phyloP scores from a whole-genome alignment of 345 rosid species.

The Punica granatum region DNA sequence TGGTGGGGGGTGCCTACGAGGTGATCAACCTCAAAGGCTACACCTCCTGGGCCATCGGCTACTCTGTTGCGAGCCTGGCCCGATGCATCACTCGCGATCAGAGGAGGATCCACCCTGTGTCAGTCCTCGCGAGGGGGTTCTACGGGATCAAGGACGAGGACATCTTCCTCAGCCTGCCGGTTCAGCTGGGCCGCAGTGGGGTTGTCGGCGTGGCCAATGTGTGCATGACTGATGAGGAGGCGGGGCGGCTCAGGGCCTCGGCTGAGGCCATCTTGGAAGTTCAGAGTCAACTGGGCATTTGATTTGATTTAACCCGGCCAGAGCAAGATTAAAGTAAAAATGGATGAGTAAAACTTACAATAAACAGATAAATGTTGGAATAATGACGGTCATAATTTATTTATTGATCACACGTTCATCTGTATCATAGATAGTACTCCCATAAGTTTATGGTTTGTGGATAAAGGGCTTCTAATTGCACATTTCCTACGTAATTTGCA shows the following conservation, averaged over 20 bases:
- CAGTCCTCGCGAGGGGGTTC: conserved; percentile 82
- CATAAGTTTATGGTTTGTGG: no score
- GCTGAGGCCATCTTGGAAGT: conserved; percentile 60
- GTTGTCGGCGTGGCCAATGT: conserved; percentile 72
- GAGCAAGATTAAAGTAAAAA: not conserved
- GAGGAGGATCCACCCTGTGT: conserved; percentile 82
- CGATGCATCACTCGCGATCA: conserved; percentile 71
- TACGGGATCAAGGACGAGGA: conserved; percentile 64
- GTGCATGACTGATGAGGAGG: conserved; percentile 67
- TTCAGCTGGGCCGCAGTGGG: conserved; percentile 65
- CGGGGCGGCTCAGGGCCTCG: conserved; percentile 46
- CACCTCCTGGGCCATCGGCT: conserved; percentile 99
- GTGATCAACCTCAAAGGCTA: conserved; percentile 84
- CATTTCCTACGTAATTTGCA: no score
- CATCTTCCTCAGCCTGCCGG: conserved; percentile 84
- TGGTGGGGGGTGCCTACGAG: conserved; percentile 62
- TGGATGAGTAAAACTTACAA: not conserved
- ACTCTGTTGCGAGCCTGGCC: conserved; percentile 79
- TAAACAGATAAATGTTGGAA: no score
- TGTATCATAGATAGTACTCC: no score
- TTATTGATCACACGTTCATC: no score
- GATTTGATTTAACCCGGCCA: not conserved
- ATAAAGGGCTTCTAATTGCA: not conserved
- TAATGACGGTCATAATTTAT: no score
- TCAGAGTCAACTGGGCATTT: conserved; percentile 64